Conservation (phyloP, 2,329 filamentous ascomycete genomes). For the Plectosphaerella plurivora region DNA sequence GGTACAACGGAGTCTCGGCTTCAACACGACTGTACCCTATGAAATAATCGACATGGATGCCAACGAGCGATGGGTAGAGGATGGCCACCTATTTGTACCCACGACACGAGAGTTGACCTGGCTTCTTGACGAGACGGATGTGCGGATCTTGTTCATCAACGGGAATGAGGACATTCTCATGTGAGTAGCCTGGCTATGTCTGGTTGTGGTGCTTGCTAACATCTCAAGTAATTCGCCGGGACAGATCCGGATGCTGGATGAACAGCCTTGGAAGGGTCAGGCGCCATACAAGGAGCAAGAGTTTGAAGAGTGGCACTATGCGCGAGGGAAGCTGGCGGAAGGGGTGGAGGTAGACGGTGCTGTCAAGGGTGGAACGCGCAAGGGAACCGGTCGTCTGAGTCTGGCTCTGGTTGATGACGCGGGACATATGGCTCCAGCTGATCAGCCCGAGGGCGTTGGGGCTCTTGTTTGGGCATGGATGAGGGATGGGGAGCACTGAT, state of each 20-base stretch:
- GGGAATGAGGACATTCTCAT: slow-evolving; percentile 7
- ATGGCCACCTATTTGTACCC: not conserved
- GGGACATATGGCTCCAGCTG: slow-evolving; percentile 3
- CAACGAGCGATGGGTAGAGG: not conserved
- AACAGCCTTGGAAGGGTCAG: not conserved
- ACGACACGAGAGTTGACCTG: slow-evolving; percentile 1
- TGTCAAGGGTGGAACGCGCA: not conserved
- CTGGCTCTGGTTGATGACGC: slow-evolving; percentile 4
- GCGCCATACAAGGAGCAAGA: not conserved
- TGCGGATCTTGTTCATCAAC: slow-evolving; percentile 5
- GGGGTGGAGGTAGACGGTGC: not conserved
- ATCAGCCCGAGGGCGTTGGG: not conserved
- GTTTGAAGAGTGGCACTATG: not conserved
- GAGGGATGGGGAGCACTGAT: too few species aligned
- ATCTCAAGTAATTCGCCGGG: not conserved
- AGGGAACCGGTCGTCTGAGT: not conserved
- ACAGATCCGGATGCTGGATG: not conserved
- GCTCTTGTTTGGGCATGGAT: not conserved
- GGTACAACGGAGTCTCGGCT: not conserved
- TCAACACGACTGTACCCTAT: not conserved
- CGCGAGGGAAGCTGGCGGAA: not conserved
- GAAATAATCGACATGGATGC: not conserved
- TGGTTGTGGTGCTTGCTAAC: too few species aligned
- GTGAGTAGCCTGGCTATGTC: not conserved
- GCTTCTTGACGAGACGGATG: slow-evolving; percentile 3